These are phyloP conservation scores for Diospyros lotus DNA, from an alignment of 148 eudicot species.

Conservation along the genomic window DNA sequence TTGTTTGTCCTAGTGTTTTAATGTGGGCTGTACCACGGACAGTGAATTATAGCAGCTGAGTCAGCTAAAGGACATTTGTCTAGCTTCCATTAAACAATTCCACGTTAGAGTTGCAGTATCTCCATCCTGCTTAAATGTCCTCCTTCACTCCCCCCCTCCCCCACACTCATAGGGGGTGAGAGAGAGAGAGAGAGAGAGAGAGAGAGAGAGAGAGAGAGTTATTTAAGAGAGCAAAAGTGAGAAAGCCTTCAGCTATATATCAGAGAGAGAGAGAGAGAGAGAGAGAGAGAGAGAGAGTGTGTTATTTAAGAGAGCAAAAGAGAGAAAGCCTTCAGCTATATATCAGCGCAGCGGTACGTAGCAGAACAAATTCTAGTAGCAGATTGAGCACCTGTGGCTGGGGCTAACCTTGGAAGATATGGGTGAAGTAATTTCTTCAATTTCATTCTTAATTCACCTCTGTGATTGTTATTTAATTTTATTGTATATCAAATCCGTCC, in stretches of 20 bases:
- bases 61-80: constrained; percentile 11
- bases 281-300: not conserved
- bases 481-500: not conserved
- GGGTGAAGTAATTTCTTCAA: constrained; percentile 25
- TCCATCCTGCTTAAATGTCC: constrained; percentile 13
- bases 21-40: not conserved
- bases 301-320: not conserved
- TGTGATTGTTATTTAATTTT: not conserved
- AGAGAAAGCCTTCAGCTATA: not conserved
- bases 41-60: constrained; percentile 13
- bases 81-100: constrained; percentile 17
- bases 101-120: constrained; percentile 13
- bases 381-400: not conserved
- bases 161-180: not conserved
- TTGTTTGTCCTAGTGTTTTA: constrained; percentile 7
- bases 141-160: not conserved
- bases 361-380: not conserved
- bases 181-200: not conserved
- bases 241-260: not conserved
- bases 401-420: constrained; percentile 9
- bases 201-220: not conserved
- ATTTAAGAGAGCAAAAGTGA: not conserved
- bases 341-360: too few relatives aligned
- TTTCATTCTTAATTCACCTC: not conserved
- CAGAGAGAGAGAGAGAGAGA: not conserved